A percentile compares a stretch with the other conserved stretches of the same genome.
phyloP scores from a whole-genome alignment of 495 filamentous ascomycete species.

The Penicillium macrosclerotiorum region DNA sequence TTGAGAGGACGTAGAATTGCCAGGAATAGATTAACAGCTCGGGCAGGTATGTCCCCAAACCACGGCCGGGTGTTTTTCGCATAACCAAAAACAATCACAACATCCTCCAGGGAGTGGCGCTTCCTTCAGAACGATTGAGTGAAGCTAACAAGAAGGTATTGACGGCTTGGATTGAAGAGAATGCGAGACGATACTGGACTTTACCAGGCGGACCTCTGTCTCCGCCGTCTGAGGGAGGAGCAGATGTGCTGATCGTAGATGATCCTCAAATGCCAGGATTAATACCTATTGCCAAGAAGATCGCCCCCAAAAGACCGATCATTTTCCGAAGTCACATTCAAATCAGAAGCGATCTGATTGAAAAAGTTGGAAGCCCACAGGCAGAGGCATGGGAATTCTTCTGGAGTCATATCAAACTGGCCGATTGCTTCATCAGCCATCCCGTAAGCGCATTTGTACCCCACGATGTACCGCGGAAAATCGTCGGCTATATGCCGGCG shows the following conservation, averaged over 20 bases:
- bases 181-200: slow-evolving; percentile 77
- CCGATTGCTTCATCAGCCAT: slow-evolving; percentile 83
- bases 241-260: slow-evolving; percentile 77
- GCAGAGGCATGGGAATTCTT: slow-evolving; percentile 75
- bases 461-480: slow-evolving; percentile 58
- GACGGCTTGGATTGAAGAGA: slow-evolving; percentile 72
- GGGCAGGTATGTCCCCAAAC: slow-evolving; percentile 72
- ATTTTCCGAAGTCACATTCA: slow-evolving; percentile 84
- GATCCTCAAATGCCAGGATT: slow-evolving; percentile 87
- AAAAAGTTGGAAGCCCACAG: slow-evolving; percentile 61
- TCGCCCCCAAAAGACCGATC: slow-evolving; percentile 71
- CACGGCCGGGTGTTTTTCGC: slow-evolving; percentile 78
- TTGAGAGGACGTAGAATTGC: neutral
- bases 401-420: slow-evolving; percentile 66
- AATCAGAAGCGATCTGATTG: slow-evolving; percentile 71
- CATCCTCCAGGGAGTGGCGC: slow-evolving; percentile 80
- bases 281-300: slow-evolving; percentile 71
- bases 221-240: slow-evolving; percentile 67
- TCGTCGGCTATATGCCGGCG: slow-evolving; percentile 77
- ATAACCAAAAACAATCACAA: slow-evolving; percentile 93
- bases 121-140: slow-evolving; percentile 59
- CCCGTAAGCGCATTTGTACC: slow-evolving; percentile 80
- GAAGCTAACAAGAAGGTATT: slow-evolving; percentile 58
- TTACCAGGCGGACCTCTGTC: slow-evolving; percentile 64
- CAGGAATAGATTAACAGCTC: neutral